phyloP scores from a whole-genome alignment of 2,329 filamentous ascomycete species.

The Claviceps spartinae region DNA sequence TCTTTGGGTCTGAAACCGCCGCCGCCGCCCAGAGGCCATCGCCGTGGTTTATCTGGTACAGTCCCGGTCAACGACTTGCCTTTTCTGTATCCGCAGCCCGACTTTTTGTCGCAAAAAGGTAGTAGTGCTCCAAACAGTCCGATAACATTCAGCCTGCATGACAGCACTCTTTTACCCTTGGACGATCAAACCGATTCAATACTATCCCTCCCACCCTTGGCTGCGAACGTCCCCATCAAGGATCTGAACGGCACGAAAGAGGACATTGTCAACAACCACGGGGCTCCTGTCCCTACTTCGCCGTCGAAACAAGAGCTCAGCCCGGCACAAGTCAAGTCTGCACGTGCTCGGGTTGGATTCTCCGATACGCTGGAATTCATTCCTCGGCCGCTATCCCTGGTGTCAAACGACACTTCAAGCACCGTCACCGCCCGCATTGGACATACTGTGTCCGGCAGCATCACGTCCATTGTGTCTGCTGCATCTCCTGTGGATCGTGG shows the following conservation, averaged over 20 bases:
- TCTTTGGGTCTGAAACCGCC: slow-evolving; percentile 39
- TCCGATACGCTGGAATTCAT: slow-evolving; percentile 76
- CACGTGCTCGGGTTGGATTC: slow-evolving; percentile 62
- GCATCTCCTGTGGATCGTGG: slow-evolving; percentile 30
- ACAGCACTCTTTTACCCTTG: slow-evolving; percentile 12
- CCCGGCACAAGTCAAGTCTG: slow-evolving; percentile 17
- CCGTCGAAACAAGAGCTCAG: slow-evolving; percentile 6
- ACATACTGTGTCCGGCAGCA: slow-evolving; percentile 65
- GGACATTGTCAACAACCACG: slow-evolving; percentile 1
- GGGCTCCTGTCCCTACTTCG: slow-evolving; percentile 4
- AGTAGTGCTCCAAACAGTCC: slow-evolving; percentile 55
- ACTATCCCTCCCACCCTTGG: slow-evolving; percentile 3
- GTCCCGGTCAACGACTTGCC: slow-evolving; percentile 76
- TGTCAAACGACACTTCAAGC: slow-evolving; percentile 74
- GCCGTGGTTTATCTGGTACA: slow-evolving; percentile 56
- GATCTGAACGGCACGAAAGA: background rate
- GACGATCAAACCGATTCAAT: slow-evolving; percentile 5
- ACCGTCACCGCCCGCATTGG: slow-evolving; percentile 56
- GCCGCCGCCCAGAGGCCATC: slow-evolving; percentile 48
- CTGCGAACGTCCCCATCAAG: background rate
- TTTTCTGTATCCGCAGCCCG: slow-evolving; percentile 47
- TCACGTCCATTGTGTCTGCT: slow-evolving; percentile 62
- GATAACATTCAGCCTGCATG: slow-evolving; percentile 26
- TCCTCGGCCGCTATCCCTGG: slow-evolving; percentile 65
- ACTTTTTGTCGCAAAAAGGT: slow-evolving; percentile 36